Percentiles rank a stretch among this genome's conserved stretches.
Conservation (phyloP, 2,329 filamentous ascomycete genomes). For the Ploettnerulaceae sp. region DNA sequence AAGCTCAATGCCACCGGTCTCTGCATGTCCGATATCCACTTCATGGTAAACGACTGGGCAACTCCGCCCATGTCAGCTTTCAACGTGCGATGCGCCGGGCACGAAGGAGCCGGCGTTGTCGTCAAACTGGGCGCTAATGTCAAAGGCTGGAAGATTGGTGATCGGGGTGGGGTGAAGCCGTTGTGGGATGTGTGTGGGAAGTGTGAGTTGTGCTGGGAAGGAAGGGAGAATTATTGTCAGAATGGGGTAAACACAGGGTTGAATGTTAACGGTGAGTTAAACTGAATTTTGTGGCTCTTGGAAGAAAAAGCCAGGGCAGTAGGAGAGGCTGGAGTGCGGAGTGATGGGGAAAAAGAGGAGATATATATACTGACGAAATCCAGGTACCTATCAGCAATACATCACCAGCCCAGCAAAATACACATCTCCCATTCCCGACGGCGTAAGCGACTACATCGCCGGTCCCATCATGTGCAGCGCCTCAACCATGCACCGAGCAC, state of each 20-base stretch:
- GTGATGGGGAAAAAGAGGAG: no score
- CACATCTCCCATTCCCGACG: conserved; percentile 47
- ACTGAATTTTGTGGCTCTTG: no score
- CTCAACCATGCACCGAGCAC: conserved; percentile 52
- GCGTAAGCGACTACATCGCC: conserved; percentile 49
- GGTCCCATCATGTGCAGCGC: conserved; percentile 57
- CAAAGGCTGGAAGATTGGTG: conserved; percentile 47
- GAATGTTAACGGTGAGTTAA: conserved; percentile 33
- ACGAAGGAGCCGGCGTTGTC: conserved; percentile 54
- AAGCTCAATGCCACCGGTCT: conserved; percentile 54
- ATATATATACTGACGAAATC: no score
- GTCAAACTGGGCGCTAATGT: conserved; percentile 51
- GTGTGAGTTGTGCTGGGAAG: conserved; percentile 47
- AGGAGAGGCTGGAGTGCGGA: no score
- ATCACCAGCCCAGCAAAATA: conserved; percentile 46
- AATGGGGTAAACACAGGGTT: conserved; percentile 44
- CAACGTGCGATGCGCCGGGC: conserved; percentile 44
- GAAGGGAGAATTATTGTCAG: conserved; percentile 49
- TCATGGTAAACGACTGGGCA: conserved; percentile 50
- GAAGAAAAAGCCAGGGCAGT: no score
- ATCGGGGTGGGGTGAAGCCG: conserved; percentile 49
- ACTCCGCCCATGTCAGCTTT: conserved; percentile 42
- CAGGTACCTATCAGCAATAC: conserved; percentile 56
- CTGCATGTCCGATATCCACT: conserved; percentile 53
- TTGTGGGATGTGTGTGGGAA: conserved; percentile 46